A percentile compares a stretch with the other conserved stretches of the same genome.
phyloP scores from a whole-genome alignment of 2,329 filamentous ascomycete species.

The Aureobasidium lini region DNA sequence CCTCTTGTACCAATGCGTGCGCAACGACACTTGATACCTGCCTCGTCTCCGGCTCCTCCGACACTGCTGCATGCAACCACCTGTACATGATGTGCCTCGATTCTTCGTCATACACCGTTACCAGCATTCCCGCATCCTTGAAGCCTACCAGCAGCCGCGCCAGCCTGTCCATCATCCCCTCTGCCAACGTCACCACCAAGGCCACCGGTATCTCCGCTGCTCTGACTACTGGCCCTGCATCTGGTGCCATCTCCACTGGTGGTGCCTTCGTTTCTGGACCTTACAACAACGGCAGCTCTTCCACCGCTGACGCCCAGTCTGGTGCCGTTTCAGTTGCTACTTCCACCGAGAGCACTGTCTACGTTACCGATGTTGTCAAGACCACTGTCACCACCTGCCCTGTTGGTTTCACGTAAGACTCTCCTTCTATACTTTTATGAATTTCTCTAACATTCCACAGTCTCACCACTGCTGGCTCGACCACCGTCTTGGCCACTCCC shows the following conservation, averaged over 20 bases:
- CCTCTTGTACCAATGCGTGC: background rate
- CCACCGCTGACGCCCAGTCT: background rate
- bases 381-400: constrained; percentile 32
- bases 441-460: background rate
- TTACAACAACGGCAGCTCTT: constrained; percentile 1
- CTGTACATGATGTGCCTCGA: background rate
- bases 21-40: background rate
- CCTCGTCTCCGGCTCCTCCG: background rate
- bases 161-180: background rate
- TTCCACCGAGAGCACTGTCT: constrained; percentile 5
- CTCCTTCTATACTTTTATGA: no score
- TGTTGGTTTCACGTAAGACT: constrained; percentile 14
- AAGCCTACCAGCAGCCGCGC: background rate
- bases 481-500: constrained; percentile 3
- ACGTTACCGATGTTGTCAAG: constrained; percentile 19
- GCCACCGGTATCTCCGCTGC: background rate
- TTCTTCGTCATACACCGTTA: background rate
- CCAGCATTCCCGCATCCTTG: constrained; percentile 10
- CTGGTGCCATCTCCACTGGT: background rate
- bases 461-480: background rate
- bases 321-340: background rate
- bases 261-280: background rate
- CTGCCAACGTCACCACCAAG: background rate
- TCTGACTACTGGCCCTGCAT: background rate
- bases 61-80: background rate